Evolutionary conservation across 495 filamentous ascomycete species (phyloP).

Genomic region (Xylaria sp.): DNA sequence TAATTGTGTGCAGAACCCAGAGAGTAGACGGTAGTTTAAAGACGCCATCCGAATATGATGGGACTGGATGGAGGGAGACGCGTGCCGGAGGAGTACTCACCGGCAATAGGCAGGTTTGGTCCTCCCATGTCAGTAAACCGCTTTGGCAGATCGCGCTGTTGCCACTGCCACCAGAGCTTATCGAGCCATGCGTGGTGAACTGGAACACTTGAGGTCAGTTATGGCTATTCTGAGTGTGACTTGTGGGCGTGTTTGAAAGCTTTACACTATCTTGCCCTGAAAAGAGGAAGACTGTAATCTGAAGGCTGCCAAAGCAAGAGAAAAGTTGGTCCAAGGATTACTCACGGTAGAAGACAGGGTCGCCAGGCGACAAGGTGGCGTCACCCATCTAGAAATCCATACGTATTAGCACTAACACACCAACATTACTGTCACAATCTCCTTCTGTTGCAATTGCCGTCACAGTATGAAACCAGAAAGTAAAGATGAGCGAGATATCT

Average conservation of each 20-base stretch:
- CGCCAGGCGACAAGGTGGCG: slow-evolving; percentile 41
- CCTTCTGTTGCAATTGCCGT: too few species aligned
- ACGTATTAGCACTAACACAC: slow-evolving; percentile 4
- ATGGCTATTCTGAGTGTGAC: too few species aligned
- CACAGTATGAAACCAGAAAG: not conserved
- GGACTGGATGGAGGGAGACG: slow-evolving; percentile 1
- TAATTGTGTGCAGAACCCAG: not conserved
- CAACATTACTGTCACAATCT: not conserved
- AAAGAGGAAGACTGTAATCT: too few species aligned
- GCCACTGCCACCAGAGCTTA: slow-evolving; percentile 60
- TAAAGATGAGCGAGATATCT: not conserved
- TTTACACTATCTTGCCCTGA: too few species aligned
- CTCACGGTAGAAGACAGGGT: slow-evolving; percentile 61
- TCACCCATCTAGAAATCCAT: slow-evolving; percentile 41
- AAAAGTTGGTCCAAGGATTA: too few species aligned
- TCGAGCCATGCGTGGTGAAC: slow-evolving; percentile 61
- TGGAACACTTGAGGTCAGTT: too few species aligned
- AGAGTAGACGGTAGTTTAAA: not conserved
- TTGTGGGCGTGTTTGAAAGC: too few species aligned
- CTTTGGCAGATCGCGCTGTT: slow-evolving; percentile 43
- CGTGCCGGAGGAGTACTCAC: not conserved
- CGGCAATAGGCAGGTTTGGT: slow-evolving; percentile 30
- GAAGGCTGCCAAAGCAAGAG: too few species aligned
- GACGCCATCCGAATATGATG: not conserved
- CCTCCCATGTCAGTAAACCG: slow-evolving; percentile 42